These are phyloP conservation scores for Vigna radiata DNA, from an alignment of 306 rosid genomes.

Conservation along the genomic window DNA sequence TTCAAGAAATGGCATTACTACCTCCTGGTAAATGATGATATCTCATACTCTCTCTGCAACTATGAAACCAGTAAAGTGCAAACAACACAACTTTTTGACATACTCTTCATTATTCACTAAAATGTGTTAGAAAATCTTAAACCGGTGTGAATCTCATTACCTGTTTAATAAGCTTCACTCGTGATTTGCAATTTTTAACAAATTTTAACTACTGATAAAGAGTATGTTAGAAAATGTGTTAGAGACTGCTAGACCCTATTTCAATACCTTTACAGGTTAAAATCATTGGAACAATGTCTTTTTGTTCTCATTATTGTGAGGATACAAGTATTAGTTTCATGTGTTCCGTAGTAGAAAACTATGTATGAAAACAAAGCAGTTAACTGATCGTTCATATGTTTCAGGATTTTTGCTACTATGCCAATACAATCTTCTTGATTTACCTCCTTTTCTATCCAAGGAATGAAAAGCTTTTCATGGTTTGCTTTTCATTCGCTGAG, in stretches of 20 bases:
- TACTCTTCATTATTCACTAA: neutral
- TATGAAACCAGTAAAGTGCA: neutral
- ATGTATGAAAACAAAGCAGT: conserved; percentile 23
- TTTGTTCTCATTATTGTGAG: conserved; percentile 14
- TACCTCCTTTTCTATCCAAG: conserved; percentile 70
- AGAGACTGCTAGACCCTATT: neutral
- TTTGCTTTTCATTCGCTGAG: conserved; percentile 90
- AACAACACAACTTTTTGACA: neutral
- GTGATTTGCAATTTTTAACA: neutral
- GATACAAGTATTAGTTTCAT: neutral
- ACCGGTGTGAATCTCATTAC: neutral
- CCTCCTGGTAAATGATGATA: conserved; percentile 70
- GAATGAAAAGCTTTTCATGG: conserved; percentile 80
- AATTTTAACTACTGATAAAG: neutral
- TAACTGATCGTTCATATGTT: conserved; percentile 40
- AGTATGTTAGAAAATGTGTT: neutral
- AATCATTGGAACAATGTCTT: conserved; percentile 11
- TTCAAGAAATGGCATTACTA: conserved; percentile 96
- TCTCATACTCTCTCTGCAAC: neutral
- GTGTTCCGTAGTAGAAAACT: neutral
- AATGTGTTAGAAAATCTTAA: too few species aligned
- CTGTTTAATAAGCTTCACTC: neutral
- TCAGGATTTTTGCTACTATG: conserved; percentile 88
- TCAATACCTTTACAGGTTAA: conserved; percentile 10
- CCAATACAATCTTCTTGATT: conserved; percentile 78